Evolutionary conservation across 352 stramenopile species (phyloP), one percentile per base, ranked within the genome.

Genomic region (Pythium aquatile): DNA sequence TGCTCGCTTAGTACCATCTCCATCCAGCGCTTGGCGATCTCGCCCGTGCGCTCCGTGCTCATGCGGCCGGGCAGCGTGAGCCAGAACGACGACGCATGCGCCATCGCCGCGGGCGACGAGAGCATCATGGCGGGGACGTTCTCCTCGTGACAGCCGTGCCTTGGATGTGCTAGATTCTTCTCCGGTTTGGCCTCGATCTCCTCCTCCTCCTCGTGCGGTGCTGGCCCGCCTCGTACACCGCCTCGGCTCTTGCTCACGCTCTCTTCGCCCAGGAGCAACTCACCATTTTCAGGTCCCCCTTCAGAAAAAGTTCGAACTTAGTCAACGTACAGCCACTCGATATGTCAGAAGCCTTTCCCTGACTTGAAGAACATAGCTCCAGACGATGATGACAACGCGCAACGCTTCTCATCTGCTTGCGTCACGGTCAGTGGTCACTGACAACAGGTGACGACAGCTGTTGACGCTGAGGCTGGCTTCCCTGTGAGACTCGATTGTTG

Each of bases 1-100:
- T 91, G 92, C 52, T 94, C 85, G 42, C 83, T 82, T 20, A 94
- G 77, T 60, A 96, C 85, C 87, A 96, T 94, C 62, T 93, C 87
- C 67, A 96, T 90, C 87, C 87, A 96, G 49, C 85, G 81, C 59
- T 81, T 79, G 42, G 87, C 85, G 68, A 94, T 87, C 59, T 90
- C 82, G 53, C 78, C 75, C 61, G 81, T 81, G 59, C 78, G 56
- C 44, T 74, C 62, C 6, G 58, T 65, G 20, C 51, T 52, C 61
- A 69, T 69, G 51, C 63, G 63, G 14, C 63, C 63, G n/a, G 64
- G 58, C 58, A 62, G 48, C 52, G 64, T 62, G 64, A 70, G 64
- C 64, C 64, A 65, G 20, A 70, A 54, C 17, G 48, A 44, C 52
- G 66, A 72, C 49, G 66, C 55, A 46, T 65, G 66, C 51, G 66